These are phyloP conservation scores for Adansonia digitata DNA, from an alignment of 345 rosid species.

Conservation along the genomic window DNA sequence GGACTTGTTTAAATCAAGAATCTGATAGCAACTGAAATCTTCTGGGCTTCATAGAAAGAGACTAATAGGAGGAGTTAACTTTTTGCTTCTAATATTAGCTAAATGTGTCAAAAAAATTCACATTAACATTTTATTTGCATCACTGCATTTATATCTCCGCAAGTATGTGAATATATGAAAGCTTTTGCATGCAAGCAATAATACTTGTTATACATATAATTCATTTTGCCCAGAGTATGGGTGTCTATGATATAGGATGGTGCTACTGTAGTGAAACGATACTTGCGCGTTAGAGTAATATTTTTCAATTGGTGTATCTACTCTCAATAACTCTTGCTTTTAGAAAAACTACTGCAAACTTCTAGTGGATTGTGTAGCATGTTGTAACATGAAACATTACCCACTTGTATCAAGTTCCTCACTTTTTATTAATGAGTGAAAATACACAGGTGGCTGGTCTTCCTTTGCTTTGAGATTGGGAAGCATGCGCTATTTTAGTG, in stretches of 20 bases:
- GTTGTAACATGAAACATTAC: not conserved
- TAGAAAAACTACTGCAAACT: not conserved
- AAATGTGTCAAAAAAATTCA: not conserved
- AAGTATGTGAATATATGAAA: not conserved
- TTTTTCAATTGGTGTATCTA: not conserved
- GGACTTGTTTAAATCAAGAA: not conserved
- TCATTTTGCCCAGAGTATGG: not conserved
- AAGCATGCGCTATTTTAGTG: constrained; percentile 46
- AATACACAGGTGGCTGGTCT: constrained; percentile 37
- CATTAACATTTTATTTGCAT: not conserved
- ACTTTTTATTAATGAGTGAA: constrained; percentile 1
- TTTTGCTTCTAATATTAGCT: not conserved
- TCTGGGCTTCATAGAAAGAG: not conserved
- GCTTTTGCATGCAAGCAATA: not conserved
- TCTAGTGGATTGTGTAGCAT: not conserved
- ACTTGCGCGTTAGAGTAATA: not conserved
- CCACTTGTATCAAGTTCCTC: constrained; percentile 3
- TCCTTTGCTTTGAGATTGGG: constrained; percentile 42
- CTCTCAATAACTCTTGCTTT: not conserved
- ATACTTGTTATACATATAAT: not conserved
- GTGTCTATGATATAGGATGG: not conserved
- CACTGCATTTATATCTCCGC: not conserved
- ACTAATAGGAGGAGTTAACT: not conserved
- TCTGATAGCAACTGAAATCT: not conserved
- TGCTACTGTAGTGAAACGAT: not conserved